These are phyloP conservation scores for Strigomonas culicis DNA, from an alignment of 208 protist genomes.

Conservation along the genomic window DNA sequence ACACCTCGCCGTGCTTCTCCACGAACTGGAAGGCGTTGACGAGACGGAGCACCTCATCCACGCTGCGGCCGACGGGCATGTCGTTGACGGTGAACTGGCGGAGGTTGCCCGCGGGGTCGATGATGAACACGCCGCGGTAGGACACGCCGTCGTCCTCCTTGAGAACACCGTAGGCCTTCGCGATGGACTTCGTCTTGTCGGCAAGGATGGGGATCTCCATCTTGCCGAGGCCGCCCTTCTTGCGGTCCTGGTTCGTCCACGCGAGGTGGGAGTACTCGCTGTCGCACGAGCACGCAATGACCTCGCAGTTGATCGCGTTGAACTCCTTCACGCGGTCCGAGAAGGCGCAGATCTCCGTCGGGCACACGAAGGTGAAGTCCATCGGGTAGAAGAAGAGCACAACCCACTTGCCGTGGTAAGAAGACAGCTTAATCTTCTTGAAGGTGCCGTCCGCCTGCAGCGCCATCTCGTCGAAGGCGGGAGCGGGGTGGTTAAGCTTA, in stretches of 20 bases:
- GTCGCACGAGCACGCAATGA: constrained; percentile 89
- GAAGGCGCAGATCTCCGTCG: constrained; percentile 95
- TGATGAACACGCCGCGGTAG: constrained; percentile 93
- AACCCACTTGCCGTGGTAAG: constrained; percentile 90
- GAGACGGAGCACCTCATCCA: constrained; percentile 92
- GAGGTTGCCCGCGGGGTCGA: constrained; percentile 84
- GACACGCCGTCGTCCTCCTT: constrained; percentile 81
- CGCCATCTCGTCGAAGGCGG: constrained; percentile 87
- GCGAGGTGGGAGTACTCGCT: constrained; percentile 92
- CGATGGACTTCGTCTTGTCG: constrained; percentile 91
- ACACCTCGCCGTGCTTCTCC: constrained; percentile 34
- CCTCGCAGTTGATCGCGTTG: constrained; percentile 61
- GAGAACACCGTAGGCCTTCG: constrained; percentile 87
- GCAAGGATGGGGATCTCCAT: constrained; percentile 94
- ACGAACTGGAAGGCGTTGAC: constrained; percentile 94
- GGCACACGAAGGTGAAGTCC: constrained; percentile 96
- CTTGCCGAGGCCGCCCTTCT: constrained; percentile 93
- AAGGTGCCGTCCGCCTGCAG: constrained; percentile 94
- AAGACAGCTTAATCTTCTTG: constrained; percentile 87
- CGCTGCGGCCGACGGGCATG: constrained; percentile 88
- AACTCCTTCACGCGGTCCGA: constrained; percentile 87
- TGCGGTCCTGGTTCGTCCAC: constrained; percentile 91
- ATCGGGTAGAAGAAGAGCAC: constrained; percentile 94
- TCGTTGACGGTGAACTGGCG: constrained; percentile 93
- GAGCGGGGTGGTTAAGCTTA: constrained; percentile 85